Evolutionary conservation across 2,329 filamentous ascomycete genomes (phyloP).

Genomic region (Sclerotinia sclerotiorum): DNA sequence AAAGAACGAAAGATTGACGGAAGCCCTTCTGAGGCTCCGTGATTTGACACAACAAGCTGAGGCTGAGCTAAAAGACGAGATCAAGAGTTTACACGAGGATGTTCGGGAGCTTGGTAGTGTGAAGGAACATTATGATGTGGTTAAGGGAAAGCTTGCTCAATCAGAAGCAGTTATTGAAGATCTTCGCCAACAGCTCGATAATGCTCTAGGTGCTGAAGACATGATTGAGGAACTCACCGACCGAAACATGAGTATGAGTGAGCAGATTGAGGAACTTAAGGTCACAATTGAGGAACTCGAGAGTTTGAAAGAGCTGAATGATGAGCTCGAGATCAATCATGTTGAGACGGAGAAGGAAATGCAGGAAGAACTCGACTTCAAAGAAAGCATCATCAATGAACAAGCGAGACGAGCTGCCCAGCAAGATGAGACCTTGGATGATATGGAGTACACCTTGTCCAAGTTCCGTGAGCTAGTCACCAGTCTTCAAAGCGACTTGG

Average conservation of each 20-base stretch:
- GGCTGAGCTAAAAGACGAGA: constrained; percentile 71
- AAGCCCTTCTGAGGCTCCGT: constrained; percentile 79
- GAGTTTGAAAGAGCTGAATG: constrained; percentile 85
- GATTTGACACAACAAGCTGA: constrained; percentile 88
- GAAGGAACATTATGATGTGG: constrained; percentile 68
- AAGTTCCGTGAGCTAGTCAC: constrained; percentile 88
- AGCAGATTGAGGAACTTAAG: constrained; percentile 80
- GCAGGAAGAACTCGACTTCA: constrained; percentile 88
- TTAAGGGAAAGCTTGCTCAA: constrained; percentile 70
- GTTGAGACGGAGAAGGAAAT: constrained; percentile 91
- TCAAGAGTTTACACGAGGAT: constrained; percentile 72
- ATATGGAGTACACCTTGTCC: constrained; percentile 86
- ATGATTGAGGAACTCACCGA: constrained; percentile 92
- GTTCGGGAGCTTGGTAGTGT: constrained; percentile 64
- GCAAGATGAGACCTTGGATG: constrained; percentile 77
- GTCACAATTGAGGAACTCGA: constrained; percentile 84
- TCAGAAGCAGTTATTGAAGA: constrained; percentile 78
- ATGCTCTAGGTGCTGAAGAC: constrained; percentile 82
- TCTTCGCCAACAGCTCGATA: constrained; percentile 86
- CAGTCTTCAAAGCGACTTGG: constrained; percentile 79
- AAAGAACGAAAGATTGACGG: constrained; percentile 81
- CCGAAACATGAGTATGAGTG: constrained; percentile 78
- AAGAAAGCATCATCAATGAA: constrained; percentile 80
- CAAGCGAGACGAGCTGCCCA: constrained; percentile 70
- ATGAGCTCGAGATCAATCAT: constrained; percentile 92